A percentile compares a stretch with the other conserved stretches of the same genome.
Evolutionary conservation across 768 basidiomycete species (phyloP).

Genomic region (Suillus subalutaceus): DNA sequence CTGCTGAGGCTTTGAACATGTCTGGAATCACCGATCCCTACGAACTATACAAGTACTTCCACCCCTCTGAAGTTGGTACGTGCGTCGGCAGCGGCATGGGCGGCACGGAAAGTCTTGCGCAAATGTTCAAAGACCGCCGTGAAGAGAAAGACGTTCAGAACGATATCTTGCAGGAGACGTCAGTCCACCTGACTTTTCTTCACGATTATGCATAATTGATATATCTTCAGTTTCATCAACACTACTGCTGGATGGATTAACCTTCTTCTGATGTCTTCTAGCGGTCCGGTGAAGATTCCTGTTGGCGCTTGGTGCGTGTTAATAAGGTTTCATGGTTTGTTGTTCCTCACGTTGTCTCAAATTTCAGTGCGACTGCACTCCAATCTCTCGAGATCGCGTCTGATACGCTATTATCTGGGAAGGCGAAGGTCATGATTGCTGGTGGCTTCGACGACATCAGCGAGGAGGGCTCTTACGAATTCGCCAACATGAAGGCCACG

Average conservation of each 20-base stretch:
- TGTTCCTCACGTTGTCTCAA: conserved; percentile 11
- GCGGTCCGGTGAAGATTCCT: conserved; percentile 98
- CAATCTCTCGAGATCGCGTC: conserved; percentile 99
- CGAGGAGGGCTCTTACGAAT: conserved; percentile 98
- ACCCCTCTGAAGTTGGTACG: conserved; percentile 95
- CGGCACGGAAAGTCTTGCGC: conserved; percentile 83
- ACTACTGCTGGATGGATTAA: conserved; percentile 99
- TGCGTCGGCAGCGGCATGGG: conserved; percentile 98
- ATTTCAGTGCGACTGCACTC: conserved; percentile 84
- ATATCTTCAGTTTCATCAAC: conserved; percentile 84
- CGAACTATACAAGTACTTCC: conserved; percentile 94
- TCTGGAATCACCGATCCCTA: conserved; percentile 98
- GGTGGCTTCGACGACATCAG: conserved; percentile 98
- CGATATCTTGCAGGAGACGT: conserved; percentile 98
- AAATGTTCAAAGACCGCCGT: conserved; percentile 99
- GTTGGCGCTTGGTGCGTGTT: conserved; percentile 90
- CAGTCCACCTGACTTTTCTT: conserved; percentile 34
- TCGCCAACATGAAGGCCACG: conserved; percentile 99
- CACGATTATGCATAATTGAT: conserved; percentile 14
- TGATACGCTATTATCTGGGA: conserved; percentile 91
- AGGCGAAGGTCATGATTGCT: conserved; percentile 99
- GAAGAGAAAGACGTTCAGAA: conserved; percentile 99
- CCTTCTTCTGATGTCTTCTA: conserved; percentile 90
- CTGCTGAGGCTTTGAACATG: conserved; percentile 94
- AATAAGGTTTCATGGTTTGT: neutral